phyloP scores from a whole-genome alignment of 2,329 filamentous ascomycete genomes.

The Nigrospora sphaerica region DNA sequence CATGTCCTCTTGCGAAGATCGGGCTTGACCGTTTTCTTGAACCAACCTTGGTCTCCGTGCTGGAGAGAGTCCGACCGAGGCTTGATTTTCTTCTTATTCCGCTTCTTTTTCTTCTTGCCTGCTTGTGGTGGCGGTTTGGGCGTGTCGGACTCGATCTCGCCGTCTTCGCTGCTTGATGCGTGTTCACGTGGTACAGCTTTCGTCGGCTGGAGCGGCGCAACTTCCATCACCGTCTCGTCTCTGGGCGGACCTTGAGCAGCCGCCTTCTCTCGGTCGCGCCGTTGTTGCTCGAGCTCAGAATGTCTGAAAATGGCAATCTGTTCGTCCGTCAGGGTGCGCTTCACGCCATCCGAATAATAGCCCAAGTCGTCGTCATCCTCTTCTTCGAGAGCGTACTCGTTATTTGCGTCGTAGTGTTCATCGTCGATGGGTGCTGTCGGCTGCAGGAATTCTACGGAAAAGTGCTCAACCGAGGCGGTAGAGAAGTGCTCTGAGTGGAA shows the following conservation, averaged over 20 bases:
- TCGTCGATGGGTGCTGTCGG: conserved; percentile 15
- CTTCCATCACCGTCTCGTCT: conserved; percentile 4
- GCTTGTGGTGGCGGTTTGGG: conserved; percentile 16
- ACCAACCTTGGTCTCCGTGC: conserved; percentile 4
- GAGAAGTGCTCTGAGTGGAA: conserved; percentile 1
- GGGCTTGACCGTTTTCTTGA: conserved; percentile 32
- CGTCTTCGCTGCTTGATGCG: conserved; percentile 20
- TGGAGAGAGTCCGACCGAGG: conserved; percentile 20
- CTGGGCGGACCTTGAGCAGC: neutral
- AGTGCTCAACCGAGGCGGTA: conserved; percentile 16
- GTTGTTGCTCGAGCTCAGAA: conserved; percentile 71
- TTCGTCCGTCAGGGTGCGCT: conserved; percentile 84
- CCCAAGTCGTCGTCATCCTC: conserved; percentile 65
- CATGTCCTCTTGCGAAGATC: conserved; percentile 61
- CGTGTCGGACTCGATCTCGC: conserved; percentile 23
- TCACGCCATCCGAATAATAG: conserved; percentile 79
- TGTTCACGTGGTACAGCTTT: conserved; percentile 8
- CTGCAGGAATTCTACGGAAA: conserved; percentile 36
- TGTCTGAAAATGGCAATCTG: conserved; percentile 88
- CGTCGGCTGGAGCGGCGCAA: conserved; percentile 4
- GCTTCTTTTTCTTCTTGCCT: conserved; percentile 26
- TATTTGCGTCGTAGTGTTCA: conserved; percentile 19
- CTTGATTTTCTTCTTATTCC: conserved; percentile 30
- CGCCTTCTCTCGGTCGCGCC: conserved; percentile 41
- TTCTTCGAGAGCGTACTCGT: conserved; percentile 28